A percentile compares a stretch with the other conserved stretches of the same genome.
phyloP scores from a whole-genome alignment of 495 filamentous ascomycete species.

The Oidiodendron maius region DNA sequence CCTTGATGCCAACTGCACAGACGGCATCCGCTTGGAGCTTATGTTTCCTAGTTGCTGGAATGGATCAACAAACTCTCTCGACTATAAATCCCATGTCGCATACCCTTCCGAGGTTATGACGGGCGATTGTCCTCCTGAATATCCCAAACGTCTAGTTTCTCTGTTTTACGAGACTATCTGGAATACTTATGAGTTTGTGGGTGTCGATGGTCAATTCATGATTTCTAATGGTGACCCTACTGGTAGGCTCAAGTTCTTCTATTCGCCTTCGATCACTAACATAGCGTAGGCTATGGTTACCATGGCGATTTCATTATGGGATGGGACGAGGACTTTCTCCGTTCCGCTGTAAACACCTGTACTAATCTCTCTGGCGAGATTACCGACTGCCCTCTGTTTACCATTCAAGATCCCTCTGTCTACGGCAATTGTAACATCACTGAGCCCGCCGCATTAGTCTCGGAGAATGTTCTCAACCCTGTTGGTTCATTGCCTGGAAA shows the following conservation, averaged over 20 bases:
- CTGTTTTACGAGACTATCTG: conserved; percentile 89
- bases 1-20: conserved; percentile 66
- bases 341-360: conserved; percentile 56
- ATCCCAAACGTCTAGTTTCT: conserved; percentile 60
- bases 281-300: conserved; percentile 18
- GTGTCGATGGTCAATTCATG: conserved; percentile 65
- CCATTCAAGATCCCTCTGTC: conserved; percentile 36
- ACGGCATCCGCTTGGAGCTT: conserved; percentile 67
- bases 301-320: conserved; percentile 80
- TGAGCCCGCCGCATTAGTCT: conserved; percentile 33
- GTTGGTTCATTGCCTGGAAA: conserved; percentile 43
- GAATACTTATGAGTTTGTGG: conserved; percentile 64
- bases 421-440: conserved; percentile 36
- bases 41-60: conserved; percentile 75
- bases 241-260: conserved; percentile 31
- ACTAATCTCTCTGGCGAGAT: conserved; percentile 48
- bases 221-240: conserved; percentile 77
- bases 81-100: conserved; percentile 51
- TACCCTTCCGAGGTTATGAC: conserved; percentile 71
- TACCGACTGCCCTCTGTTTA: conserved; percentile 53
- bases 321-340: conserved; percentile 62
- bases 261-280: conserved; percentile 2
- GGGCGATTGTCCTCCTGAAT: conserved; percentile 71
- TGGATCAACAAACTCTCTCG: conserved; percentile 41
- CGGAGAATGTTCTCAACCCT: conserved; percentile 34